Conservation (phyloP, 23 red algal species). For the Chondrus crispus region DNA sequence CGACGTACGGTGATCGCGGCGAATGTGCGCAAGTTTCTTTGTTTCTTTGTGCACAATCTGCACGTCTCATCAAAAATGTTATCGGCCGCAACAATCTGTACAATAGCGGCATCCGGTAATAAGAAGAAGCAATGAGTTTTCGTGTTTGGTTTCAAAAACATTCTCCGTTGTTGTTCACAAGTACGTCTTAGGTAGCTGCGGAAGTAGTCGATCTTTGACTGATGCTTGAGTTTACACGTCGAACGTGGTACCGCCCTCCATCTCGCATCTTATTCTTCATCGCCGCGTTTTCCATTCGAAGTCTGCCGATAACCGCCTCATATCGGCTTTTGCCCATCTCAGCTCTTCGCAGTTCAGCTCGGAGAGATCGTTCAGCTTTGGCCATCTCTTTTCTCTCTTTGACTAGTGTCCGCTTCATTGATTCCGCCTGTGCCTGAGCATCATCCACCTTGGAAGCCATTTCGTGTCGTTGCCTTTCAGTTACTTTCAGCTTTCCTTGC, state of each 20-base stretch:
- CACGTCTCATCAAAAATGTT: too few species aligned
- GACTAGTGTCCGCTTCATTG: not conserved
- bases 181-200: too few species aligned
- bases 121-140: too few species aligned
- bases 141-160: not conserved
- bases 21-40: too few species aligned
- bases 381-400: constrained; percentile 25
- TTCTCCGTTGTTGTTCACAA: not conserved
- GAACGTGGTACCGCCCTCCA: constrained; percentile 11
- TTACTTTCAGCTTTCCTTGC: constrained; percentile 15
- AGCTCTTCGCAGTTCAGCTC: constrained; percentile 11
- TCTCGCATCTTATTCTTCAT: constrained; percentile 31
- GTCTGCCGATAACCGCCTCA: constrained; percentile 3
- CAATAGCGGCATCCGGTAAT: too few species aligned
- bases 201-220: not conserved
- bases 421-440: not conserved
- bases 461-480: constrained; percentile 31
- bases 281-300: constrained; percentile 42
- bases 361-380: constrained; percentile 16
- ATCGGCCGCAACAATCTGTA: too few species aligned
- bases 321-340: not conserved
- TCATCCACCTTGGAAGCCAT: constrained; percentile 21
- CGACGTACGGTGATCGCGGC: too few species aligned
- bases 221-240: constrained; percentile 44
- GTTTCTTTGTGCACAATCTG: too few species aligned